Evolutionary conservation across 2,329 filamentous ascomycete genomes (phyloP).

Genomic region (Phaeoacremonium minimum): DNA sequence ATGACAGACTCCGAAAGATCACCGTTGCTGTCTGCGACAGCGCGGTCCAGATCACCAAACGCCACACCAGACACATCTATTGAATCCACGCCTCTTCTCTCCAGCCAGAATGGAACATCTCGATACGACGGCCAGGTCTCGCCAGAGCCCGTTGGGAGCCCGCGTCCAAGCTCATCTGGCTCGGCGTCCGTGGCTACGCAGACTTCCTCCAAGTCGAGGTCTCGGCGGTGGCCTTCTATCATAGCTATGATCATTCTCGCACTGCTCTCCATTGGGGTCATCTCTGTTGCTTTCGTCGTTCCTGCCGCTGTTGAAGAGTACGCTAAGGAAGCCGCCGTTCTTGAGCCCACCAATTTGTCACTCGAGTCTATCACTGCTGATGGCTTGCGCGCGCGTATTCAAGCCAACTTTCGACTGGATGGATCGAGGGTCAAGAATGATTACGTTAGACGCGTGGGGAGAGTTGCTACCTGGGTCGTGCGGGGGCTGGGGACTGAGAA

Average conservation of each 20-base stretch:
- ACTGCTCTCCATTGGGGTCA: conserved; percentile 59
- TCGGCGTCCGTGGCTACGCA: too few relatives aligned
- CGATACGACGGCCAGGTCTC: conserved; percentile 34
- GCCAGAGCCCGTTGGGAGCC: too few relatives aligned
- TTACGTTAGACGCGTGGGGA: conserved; percentile 70
- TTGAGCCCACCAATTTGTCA: conserved; percentile 79
- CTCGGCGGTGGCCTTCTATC: conserved; percentile 70
- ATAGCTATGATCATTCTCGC: conserved; percentile 68
- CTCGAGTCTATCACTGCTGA: conserved; percentile 78
- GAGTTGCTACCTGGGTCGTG: conserved; percentile 75
- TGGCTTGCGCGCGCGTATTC: conserved; percentile 74
- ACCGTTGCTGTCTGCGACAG: conserved; percentile 34
- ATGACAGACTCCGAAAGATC: conserved; percentile 43
- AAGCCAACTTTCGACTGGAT: conserved; percentile 79
- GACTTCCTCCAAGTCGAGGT: conserved; percentile 26
- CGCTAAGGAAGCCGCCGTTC: conserved; percentile 73
- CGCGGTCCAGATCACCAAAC: conserved; percentile 17
- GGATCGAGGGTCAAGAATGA: conserved; percentile 68
- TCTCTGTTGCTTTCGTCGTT: conserved; percentile 75
- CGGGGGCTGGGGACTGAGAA: conserved; percentile 69
- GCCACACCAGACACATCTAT: conserved; percentile 15
- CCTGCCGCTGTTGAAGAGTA: conserved; percentile 82
- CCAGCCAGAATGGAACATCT: conserved; percentile 26
- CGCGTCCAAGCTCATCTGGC: too few relatives aligned
- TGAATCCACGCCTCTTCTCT: conserved; percentile 53